Evolutionary conservation across 805 yeast species (phyloP).

Genomic region (Candida sonorensis): DNA sequence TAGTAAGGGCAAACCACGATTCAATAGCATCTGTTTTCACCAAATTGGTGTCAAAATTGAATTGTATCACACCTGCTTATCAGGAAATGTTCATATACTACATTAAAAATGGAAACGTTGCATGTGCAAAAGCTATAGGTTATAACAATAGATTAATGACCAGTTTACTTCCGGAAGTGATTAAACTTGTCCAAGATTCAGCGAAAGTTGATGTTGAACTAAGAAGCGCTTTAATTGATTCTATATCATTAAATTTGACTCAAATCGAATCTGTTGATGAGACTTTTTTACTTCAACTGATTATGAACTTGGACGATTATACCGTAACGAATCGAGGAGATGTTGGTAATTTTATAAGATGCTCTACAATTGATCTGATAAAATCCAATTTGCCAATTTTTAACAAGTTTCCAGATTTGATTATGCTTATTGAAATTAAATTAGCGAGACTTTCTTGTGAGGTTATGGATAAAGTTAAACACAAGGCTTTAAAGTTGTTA

Average conservation of each 20-base stretch:
- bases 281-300: slow-evolving; percentile 8
- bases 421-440: slow-evolving; percentile 27
- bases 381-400: slow-evolving; percentile 3
- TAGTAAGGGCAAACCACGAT: slow-evolving; percentile 20
- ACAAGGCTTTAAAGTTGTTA: slow-evolving; percentile 34
- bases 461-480: slow-evolving; percentile 48
- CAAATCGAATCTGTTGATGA: slow-evolving; percentile 10
- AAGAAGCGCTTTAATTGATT: slow-evolving; percentile 19
- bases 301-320: slow-evolving; percentile 61
- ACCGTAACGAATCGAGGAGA: slow-evolving; percentile 80
- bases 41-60: slow-evolving; percentile 15
- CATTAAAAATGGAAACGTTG: slow-evolving; percentile 32
- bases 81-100: slow-evolving; percentile 29
- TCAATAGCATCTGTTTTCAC: slow-evolving; percentile 25
- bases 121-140: slow-evolving; percentile 33
- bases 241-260: slow-evolving; percentile 19
- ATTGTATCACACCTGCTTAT: slow-evolving; percentile 9
- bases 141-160: slow-evolving; percentile 10
- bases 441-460: slow-evolving; percentile 58
- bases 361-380: slow-evolving; percentile 37
- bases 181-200: slow-evolving; percentile 22
- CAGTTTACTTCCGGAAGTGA: slow-evolving; percentile 15
- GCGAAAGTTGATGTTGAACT: slow-evolving; percentile 22
- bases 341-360: slow-evolving; percentile 75
- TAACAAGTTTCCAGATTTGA: too few species aligned